These are phyloP conservation scores for Lactarius sanguifluus DNA, from an alignment of 768 basidiomycete species.

Conservation along the genomic window DNA sequence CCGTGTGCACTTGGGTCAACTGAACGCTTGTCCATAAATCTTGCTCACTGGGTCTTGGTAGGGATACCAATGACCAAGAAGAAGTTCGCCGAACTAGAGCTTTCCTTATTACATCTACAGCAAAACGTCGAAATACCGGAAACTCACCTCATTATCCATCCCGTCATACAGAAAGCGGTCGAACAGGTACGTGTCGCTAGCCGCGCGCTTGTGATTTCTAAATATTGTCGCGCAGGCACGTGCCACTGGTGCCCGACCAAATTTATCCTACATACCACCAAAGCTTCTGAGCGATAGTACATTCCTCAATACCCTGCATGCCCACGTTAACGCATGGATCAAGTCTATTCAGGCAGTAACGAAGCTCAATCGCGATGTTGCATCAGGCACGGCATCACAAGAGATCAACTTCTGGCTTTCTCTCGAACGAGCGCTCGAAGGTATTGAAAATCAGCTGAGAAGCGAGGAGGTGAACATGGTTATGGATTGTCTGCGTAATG, in stretches of 20 bases:
- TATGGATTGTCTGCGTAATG: conserved; percentile 91
- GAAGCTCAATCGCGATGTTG: conserved; percentile 90
- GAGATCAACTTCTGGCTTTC: conserved; percentile 99
- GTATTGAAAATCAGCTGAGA: conserved; percentile 86
- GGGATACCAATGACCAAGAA: conserved; percentile 98
- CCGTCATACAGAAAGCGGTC: conserved; percentile 82
- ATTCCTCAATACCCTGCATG: conserved; percentile 91
- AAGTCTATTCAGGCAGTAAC: conserved; percentile 97
- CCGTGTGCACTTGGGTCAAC: background rate
- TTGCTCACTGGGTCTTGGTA: conserved; percentile 30
- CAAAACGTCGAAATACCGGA: conserved; percentile 99
- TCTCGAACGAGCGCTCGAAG: conserved; percentile 90
- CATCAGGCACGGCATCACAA: conserved; percentile 93
- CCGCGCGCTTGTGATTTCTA: background rate
- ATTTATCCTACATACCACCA: conserved; percentile 68
- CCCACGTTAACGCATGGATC: conserved; percentile 96
- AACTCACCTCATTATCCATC: conserved; percentile 90
- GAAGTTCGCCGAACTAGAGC: conserved; percentile 97
- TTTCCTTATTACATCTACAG: conserved; percentile 91
- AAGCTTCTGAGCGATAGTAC: conserved; percentile 80
- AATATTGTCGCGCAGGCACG: conserved; percentile 39
- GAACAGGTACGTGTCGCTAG: conserved; percentile 46
- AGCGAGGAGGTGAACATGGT: conserved; percentile 92
- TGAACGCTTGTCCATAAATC: background rate
- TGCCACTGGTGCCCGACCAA: conserved; percentile 59